Conservation (phyloP, 306 rosid genomes). For the Citrullus colocynthis region DNA sequence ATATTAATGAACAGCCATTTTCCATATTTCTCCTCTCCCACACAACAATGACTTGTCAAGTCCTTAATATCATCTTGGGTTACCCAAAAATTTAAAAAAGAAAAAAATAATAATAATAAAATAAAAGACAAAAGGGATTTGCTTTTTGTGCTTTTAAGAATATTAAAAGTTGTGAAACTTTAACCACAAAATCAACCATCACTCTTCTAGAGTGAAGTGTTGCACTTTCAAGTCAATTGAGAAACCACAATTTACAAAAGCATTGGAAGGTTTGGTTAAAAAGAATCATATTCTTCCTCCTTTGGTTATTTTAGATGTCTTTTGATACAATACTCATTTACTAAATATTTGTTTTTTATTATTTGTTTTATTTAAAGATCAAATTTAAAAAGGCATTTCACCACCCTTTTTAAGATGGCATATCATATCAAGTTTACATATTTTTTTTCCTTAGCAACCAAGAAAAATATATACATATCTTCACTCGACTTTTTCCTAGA, state of each 20-base stretch:
- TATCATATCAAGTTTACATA: neutral
- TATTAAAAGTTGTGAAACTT: constrained; percentile 11
- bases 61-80: constrained; percentile 16
- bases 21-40: neutral
- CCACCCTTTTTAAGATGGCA: neutral
- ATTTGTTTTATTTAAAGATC: too few species aligned
- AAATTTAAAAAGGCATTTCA: constrained; percentile 3
- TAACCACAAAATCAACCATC: constrained; percentile 13
- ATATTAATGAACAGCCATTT: constrained; percentile 13
- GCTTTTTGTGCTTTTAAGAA: constrained; percentile 17
- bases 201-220: constrained; percentile 1
- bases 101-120: neutral
- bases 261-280: neutral
- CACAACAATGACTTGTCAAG: constrained; percentile 7
- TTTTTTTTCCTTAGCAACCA: constrained; percentile 24
- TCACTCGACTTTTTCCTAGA: neutral
- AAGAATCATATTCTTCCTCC: constrained; percentile 3
- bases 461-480: constrained; percentile 10
- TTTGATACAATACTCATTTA: neutral
- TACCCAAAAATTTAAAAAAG: neutral
- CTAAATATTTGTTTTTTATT: too few species aligned
- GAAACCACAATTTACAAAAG: neutral
- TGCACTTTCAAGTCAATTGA: constrained; percentile 1
- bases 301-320: constrained; percentile 2
- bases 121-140: constrained; percentile 23